These are phyloP conservation scores for Nakazawaea laoshanensis DNA, from an alignment of 805 yeast genomes.

Conservation along the genomic window DNA sequence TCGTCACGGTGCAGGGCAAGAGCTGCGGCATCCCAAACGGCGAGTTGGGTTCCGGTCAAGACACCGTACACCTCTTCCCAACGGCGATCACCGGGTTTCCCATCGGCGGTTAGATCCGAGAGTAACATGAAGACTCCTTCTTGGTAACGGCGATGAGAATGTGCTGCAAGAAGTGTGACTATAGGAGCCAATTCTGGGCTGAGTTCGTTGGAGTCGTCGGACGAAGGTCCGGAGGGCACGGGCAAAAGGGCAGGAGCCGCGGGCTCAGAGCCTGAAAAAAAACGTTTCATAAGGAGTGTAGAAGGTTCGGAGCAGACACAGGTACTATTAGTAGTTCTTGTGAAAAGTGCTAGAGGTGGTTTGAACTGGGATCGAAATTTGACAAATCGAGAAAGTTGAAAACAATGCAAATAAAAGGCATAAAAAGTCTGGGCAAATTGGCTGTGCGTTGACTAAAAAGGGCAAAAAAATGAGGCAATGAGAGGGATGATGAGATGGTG, in stretches of 20 bases:
- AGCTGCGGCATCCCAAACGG: conserved; percentile 81
- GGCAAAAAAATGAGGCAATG: too few relatives aligned
- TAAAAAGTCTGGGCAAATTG: too few relatives aligned
- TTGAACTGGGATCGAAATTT: too few relatives aligned
- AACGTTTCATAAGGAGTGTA: conserved; percentile 1
- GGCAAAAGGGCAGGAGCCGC: background rate
- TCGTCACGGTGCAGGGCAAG: conserved; percentile 38
- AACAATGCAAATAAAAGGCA: too few relatives aligned
- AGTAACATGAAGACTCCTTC: conserved; percentile 72
- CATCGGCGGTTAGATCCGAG: conserved; percentile 74
- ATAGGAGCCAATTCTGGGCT: conserved; percentile 54
- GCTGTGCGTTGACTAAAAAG: too few relatives aligned
- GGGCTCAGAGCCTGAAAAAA: conserved; percentile 1
- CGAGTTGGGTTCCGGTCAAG: conserved; percentile 82
- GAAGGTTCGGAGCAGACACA: too few relatives aligned
- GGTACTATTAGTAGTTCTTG: too few relatives aligned
- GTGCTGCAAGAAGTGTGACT: conserved; percentile 66
- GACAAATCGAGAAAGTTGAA: too few relatives aligned
- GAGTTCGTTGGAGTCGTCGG: conserved; percentile 1
- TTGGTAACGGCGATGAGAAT: conserved; percentile 62
- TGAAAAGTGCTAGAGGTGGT: too few relatives aligned
- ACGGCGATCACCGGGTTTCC: conserved; percentile 71
- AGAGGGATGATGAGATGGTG: too few relatives aligned
- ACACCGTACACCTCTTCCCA: conserved; percentile 95
- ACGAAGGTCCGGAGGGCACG: background rate